A percentile compares a stretch with the other conserved stretches of the same genome.
These are phyloP conservation scores for Wallacemonas collosoma DNA, from an alignment of 208 protist species.

Conservation along the genomic window DNA sequence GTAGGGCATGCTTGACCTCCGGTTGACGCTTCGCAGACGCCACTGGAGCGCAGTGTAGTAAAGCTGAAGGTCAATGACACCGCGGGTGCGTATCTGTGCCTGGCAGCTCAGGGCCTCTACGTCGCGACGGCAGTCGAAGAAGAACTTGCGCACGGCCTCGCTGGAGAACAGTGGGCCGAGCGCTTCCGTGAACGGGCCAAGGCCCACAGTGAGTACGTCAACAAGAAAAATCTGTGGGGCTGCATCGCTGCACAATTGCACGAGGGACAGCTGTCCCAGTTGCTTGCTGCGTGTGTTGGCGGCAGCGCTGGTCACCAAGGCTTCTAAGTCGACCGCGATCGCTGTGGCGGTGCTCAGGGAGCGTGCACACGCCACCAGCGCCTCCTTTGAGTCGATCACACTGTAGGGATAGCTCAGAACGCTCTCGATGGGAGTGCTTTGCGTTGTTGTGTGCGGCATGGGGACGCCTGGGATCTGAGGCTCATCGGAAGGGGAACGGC, in stretches of 20 bases:
- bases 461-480: no score
- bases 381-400: slow-evolving; percentile 54
- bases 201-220: slow-evolving; percentile 76
- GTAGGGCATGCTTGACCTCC: slow-evolving; percentile 83
- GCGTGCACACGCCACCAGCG: slow-evolving; percentile 39
- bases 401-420: slow-evolving; percentile 70
- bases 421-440: no score
- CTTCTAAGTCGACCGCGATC: slow-evolving; percentile 87
- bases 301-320: slow-evolving; percentile 62
- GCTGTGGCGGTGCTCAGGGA: slow-evolving; percentile 36
- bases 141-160: slow-evolving; percentile 62
- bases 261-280: slow-evolving; percentile 79
- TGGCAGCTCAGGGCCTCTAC: slow-evolving; percentile 87
- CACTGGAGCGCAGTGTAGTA: slow-evolving; percentile 87
- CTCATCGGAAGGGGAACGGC: no score
- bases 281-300: slow-evolving; percentile 51
- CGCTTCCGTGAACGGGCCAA: slow-evolving; percentile 29
- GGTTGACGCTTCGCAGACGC: slow-evolving; percentile 75
- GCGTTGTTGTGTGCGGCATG: no score
- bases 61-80: slow-evolving; percentile 85
- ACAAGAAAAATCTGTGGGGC: slow-evolving; percentile 76
- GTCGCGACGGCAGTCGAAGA: slow-evolving; percentile 91
- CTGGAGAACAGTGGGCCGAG: slow-evolving; percentile 45
- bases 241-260: slow-evolving; percentile 74
- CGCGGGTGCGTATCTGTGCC: slow-evolving; percentile 51